These are phyloP conservation scores for Lathyrus aphaca DNA, from an alignment of 306 rosid species.

Conservation along the genomic window DNA sequence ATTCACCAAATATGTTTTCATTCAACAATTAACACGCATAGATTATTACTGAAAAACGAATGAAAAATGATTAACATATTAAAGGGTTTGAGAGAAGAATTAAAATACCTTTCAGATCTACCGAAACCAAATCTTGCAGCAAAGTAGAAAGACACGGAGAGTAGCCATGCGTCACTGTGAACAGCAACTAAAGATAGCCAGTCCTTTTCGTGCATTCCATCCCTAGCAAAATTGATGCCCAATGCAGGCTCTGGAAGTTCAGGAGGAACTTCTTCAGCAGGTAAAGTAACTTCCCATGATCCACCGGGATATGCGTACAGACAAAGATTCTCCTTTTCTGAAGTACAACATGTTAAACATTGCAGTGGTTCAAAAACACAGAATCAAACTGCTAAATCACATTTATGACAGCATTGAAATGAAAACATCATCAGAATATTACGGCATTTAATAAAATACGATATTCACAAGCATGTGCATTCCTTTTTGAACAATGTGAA, in stretches of 20 bases:
- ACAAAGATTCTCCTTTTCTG: slow-evolving; percentile 51
- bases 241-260: slow-evolving; percentile 50
- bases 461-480: not conserved
- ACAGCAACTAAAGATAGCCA: slow-evolving; percentile 55
- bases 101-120: slow-evolving; percentile 42
- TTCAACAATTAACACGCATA: not conserved
- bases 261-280: slow-evolving; percentile 54
- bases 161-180: slow-evolving; percentile 49
- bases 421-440: not conserved
- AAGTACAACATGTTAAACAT: slow-evolving; percentile 8
- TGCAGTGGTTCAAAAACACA: not conserved
- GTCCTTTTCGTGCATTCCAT: slow-evolving; percentile 47
- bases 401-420: not conserved
- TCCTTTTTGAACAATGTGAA: not conserved
- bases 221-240: slow-evolving; percentile 53
- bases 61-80: not conserved
- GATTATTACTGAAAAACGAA: not conserved
- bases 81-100: not conserved
- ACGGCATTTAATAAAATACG: not conserved
- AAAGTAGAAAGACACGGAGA: slow-evolving; percentile 46
- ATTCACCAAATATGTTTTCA: not conserved
- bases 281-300: slow-evolving; percentile 46
- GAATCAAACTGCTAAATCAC: slow-evolving; percentile 9
- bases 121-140: slow-evolving; percentile 54
- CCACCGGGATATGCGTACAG: slow-evolving; percentile 45